phyloP scores from a whole-genome alignment of 1,139 yeast species.

The Meyerozyma athensensis region DNA sequence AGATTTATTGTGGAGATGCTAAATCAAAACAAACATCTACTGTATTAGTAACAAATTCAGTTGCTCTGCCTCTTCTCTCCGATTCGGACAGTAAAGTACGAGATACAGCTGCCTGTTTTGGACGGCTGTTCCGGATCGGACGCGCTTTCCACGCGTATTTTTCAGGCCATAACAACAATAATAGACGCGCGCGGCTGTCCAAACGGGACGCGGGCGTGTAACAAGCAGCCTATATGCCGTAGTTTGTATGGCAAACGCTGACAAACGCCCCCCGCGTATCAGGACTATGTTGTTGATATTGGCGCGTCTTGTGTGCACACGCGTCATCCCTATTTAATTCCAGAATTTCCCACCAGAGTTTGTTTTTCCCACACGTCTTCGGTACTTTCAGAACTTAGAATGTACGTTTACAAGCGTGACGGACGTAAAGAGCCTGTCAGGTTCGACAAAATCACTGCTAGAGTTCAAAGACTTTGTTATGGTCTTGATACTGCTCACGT shows the following conservation, averaged over 20 bases:
- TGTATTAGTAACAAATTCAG: too few relatives aligned
- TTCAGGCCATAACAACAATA: conserved; percentile 1
- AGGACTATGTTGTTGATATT: not conserved
- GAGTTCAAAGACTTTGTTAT: conserved; percentile 58
- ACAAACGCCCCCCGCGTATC: not conserved
- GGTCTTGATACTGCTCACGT: conserved; percentile 81
- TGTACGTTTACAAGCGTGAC: conserved; percentile 59
- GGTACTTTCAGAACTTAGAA: conserved; percentile 12
- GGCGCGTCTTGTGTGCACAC: conserved; percentile 2
- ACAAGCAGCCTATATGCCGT: not conserved
- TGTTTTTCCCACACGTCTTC: not conserved
- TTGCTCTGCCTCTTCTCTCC: not conserved
- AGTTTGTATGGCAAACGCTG: conserved; percentile 1
- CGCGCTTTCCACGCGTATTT: conserved; percentile 2
- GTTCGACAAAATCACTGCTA: conserved; percentile 44
- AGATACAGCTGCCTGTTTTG: not conserved
- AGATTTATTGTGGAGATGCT: too few relatives aligned
- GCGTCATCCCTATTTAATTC: conserved; percentile 1
- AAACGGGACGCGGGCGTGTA: not conserved
- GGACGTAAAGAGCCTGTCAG: conserved; percentile 86
- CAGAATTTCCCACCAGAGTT: not conserved
- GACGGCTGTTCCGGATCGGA: conserved; percentile 1
- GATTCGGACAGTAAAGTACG: not conserved
- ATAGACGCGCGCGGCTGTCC: conserved; percentile 1
- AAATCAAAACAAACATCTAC: too few relatives aligned